Conservation (phyloP, 1,139 yeast species). For the Yamadazyma epiphylla region DNA sequence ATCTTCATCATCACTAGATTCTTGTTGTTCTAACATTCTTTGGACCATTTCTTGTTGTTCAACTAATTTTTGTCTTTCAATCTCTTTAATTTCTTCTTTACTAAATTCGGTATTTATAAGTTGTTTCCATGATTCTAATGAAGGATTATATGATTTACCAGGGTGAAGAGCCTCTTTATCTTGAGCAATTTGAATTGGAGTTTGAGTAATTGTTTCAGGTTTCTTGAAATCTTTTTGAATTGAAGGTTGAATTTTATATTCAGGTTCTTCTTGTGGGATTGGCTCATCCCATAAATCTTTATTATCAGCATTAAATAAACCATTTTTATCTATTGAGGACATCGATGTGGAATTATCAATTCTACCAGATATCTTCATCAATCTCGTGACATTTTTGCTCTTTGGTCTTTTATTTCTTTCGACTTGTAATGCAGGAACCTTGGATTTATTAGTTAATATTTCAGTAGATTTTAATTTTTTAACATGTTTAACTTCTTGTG, state of each 20-base stretch:
- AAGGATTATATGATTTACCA: slow-evolving; percentile 93
- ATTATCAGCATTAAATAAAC: slow-evolving; percentile 47
- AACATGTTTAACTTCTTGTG: slow-evolving; percentile 16
- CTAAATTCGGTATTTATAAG: slow-evolving; percentile 65
- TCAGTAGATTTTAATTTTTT: slow-evolving; percentile 67
- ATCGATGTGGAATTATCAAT: slow-evolving; percentile 52
- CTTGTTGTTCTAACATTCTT: slow-evolving; percentile 57
- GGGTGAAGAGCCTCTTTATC: slow-evolving; percentile 43
- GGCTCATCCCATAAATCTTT: slow-evolving; percentile 68
- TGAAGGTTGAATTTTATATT: slow-evolving; percentile 6
- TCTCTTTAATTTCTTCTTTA: slow-evolving; percentile 65
- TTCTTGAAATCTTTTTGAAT: slow-evolving; percentile 4
- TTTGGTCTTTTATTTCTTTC: slow-evolving; percentile 35
- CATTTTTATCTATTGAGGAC: slow-evolving; percentile 58
- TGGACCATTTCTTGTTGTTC: slow-evolving; percentile 62
- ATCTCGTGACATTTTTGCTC: slow-evolving; percentile 60
- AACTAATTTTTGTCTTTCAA: slow-evolving; percentile 55
- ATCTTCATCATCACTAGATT: slow-evolving; percentile 31
- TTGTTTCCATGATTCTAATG: slow-evolving; percentile 76
- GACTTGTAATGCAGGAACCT: slow-evolving; percentile 60
- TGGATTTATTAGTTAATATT: slow-evolving; percentile 73
- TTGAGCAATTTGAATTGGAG: slow-evolving; percentile 18
- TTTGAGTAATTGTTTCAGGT: slow-evolving; percentile 12
- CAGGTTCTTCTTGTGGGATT: slow-evolving; percentile 19
- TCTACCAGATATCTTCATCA: slow-evolving; percentile 86